Evolutionary conservation across 2,329 filamentous ascomycete species (phyloP), one percentile per base, ranked within the genome.

Genomic region (Verticillium nonalfalfae): DNA sequence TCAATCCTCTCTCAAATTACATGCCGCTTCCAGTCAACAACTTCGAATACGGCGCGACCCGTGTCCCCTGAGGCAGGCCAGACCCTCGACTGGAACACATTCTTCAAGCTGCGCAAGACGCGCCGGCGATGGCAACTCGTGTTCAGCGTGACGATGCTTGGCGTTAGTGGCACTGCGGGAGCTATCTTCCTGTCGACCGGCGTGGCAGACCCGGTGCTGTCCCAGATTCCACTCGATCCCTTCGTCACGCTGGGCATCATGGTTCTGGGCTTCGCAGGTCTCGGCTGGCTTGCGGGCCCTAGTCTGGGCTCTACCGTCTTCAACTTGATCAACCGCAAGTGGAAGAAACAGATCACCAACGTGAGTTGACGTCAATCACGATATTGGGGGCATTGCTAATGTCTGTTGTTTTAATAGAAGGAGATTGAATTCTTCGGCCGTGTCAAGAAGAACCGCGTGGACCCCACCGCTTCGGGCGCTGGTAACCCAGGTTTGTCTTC

Each of bases 371-470:
- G 35, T 14, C 21, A 11, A 35, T 18, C 21, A 15, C 15, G 21
- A 7, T 18, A 15, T 34, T n/a, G 10, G 31, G 4, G n/a, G 11
- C 4, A 50, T n/a, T 18, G 18, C 21, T 52, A 59, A 34, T 59
- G 3, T 26, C 39, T 11, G 6, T 13, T 14, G 31, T 4, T 3
- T 33, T 18, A 65, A 56, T 65, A 91, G 84, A 98, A 97, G 84
- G 95, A 99, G 78, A 91, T 88, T 70, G 89, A 94, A 74, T 97
- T 99, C 80, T 97, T 94, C 76, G 86, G 88, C 64, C 85, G 94
- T 67, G 91, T 99, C 77, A 95, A 93, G 81, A 91, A 89, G 76
- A 90, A 95, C 79, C 88, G 95, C 33, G 94, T 96, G 64, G 94
- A 99, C 74, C 94, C 95, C 3, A 90, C 88, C 15, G 89, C 90